Percentiles rank a stretch among this genome's conserved stretches.
Conservation (phyloP, 306 rosid genomes). For the Ormosia emarginata region DNA sequence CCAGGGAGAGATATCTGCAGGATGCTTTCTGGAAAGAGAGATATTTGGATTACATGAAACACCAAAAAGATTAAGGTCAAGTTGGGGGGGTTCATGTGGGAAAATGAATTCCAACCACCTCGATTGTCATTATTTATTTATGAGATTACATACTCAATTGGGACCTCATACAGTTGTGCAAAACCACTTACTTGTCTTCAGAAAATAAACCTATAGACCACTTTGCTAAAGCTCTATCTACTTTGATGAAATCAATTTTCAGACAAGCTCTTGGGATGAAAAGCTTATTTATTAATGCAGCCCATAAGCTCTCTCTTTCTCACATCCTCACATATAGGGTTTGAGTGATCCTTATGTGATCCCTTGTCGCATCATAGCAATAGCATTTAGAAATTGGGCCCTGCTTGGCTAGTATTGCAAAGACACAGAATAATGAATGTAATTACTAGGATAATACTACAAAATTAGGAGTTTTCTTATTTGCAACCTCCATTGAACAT, state of each 20-base stretch:
- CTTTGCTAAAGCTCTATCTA: background rate
- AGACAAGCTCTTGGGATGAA: background rate
- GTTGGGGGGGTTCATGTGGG: background rate
- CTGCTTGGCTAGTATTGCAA: constrained; percentile 15
- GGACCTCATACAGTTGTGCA: constrained; percentile 52
- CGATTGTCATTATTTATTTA: constrained; percentile 30
- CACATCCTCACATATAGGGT: background rate
- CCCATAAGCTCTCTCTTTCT: background rate
- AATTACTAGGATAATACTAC: constrained; percentile 20
- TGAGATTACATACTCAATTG: constrained; percentile 39
- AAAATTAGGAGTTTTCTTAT: background rate
- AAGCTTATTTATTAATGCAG: constrained; percentile 27
- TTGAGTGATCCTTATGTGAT: constrained; percentile 39
- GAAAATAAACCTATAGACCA: background rate
- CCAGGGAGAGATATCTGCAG: background rate
- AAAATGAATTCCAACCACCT: constrained; percentile 36
- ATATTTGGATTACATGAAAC: constrained; percentile 23
- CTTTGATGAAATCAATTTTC: constrained; percentile 4
- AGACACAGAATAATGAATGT: constrained; percentile 31
- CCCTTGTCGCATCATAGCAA: constrained; percentile 47
- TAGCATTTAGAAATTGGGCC: constrained; percentile 34
- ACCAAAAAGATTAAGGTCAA: background rate
- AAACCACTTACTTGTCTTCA: background rate
- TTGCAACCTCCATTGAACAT: constrained; percentile 14
- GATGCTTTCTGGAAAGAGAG: constrained; percentile 29